These are phyloP conservation scores for Purshia tridentata DNA, from an alignment of 306 rosid species.

Conservation along the genomic window DNA sequence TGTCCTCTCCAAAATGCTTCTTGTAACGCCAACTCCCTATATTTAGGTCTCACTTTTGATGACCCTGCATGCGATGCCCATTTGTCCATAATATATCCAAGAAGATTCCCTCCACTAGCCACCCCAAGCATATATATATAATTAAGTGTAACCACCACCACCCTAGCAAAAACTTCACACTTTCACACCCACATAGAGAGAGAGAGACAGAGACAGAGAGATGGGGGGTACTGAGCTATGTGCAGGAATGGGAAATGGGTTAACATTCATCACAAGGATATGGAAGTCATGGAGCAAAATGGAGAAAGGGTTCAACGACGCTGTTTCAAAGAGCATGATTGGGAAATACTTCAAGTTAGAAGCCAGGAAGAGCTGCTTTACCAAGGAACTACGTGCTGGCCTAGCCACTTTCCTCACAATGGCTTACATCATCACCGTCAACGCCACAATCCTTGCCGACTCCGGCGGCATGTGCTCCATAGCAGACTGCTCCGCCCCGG, in stretches of 20 bases:
- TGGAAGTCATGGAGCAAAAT: conserved; percentile 38
- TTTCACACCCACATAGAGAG: conserved; percentile 6
- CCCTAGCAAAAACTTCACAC: conserved; percentile 11
- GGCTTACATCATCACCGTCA: conserved; percentile 94
- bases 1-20: no score
- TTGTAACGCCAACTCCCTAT: no score
- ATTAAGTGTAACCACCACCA: conserved; percentile 16
- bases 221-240: conserved; percentile 54
- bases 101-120: conserved; percentile 27
- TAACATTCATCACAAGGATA: conserved; percentile 7
- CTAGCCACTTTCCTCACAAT: conserved; percentile 87
- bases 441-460: conserved; percentile 73
- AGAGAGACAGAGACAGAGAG: conserved; percentile 9
- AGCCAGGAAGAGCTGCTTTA: conserved; percentile 63
- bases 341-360: conserved; percentile 77
- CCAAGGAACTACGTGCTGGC: conserved; percentile 74
- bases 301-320: conserved; percentile 53
- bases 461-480: conserved; percentile 77
- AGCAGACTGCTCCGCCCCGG: conserved; percentile 57
- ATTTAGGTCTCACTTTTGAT: no score
- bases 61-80: no score
- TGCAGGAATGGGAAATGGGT: conserved; percentile 31
- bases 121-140: not conserved
- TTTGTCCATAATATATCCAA: conserved; percentile 4
- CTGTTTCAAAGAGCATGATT: conserved; percentile 45